Evolutionary conservation across 331 rosid genomes (phyloP).

Genomic region (Rhamnella rubrinervis): DNA sequence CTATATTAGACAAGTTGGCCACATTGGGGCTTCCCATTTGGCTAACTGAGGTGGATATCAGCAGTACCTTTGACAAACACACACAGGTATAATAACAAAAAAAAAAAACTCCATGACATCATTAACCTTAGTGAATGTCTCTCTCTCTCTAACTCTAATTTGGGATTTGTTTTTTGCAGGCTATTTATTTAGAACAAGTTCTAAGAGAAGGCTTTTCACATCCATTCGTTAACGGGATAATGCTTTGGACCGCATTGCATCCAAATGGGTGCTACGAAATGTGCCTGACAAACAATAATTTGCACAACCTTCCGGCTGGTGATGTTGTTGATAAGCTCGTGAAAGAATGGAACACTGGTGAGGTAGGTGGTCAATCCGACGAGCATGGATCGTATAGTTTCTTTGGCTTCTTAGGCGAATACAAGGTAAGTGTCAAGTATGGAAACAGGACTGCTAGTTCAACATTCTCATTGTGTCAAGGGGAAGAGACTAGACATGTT

Average conservation of each 20-base stretch:
- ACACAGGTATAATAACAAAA: conserved; percentile 45
- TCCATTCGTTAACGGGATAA: conserved; percentile 75
- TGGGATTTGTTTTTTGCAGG: conserved; percentile 30
- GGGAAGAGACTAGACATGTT: conserved; percentile 70
- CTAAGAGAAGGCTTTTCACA: conserved; percentile 86
- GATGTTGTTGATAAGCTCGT: conserved; percentile 78
- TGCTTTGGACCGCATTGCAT: conserved; percentile 87
- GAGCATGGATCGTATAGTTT: conserved; percentile 73
- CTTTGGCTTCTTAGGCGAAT: conserved; percentile 83
- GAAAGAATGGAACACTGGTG: conserved; percentile 65
- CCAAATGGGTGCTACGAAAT: conserved; percentile 81
- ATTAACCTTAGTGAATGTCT: no score
- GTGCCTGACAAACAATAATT: conserved; percentile 73
- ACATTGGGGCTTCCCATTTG: conserved; percentile 79
- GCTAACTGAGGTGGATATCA: conserved; percentile 91
- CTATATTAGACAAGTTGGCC: conserved; percentile 78
- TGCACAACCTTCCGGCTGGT: conserved; percentile 74
- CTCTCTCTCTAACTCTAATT: neutral
- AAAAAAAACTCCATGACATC: neutral
- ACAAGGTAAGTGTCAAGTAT: conserved; percentile 39
- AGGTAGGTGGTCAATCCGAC: conserved; percentile 45
- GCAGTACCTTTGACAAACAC: conserved; percentile 51
- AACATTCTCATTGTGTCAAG: conserved; percentile 55
- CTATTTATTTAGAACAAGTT: conserved; percentile 66
- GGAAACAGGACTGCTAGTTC: conserved; percentile 45